A percentile compares a stretch with the other conserved stretches of the same genome.
Evolutionary conservation across 2,329 filamentous ascomycete genomes (phyloP).

Genomic region (Neonectria neomacrospora): DNA sequence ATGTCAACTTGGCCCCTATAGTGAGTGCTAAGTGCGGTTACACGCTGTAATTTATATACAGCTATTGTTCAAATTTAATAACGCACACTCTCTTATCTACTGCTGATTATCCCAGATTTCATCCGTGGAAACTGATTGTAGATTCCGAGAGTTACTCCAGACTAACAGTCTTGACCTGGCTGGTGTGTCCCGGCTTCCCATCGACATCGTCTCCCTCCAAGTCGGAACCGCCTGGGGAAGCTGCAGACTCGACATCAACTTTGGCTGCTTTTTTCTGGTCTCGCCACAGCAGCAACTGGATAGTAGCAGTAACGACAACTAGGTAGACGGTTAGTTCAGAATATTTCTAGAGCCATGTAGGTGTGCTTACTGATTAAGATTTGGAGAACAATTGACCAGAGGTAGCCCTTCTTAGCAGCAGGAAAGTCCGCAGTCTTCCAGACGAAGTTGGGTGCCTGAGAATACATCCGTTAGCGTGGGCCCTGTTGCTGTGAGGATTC

Average conservation of each 20-base stretch:
- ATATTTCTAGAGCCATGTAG: background rate
- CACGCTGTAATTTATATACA: background rate
- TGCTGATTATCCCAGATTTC: background rate
- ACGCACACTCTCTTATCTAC: background rate
- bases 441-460: slow-evolving; percentile 31
- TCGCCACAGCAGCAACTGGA: slow-evolving; percentile 8
- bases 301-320: slow-evolving; percentile 8
- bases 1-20: too few relatives aligned
- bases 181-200: background rate
- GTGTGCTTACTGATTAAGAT: slow-evolving; percentile 21
- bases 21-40: background rate
- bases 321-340: background rate
- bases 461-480: background rate
- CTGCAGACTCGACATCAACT: background rate
- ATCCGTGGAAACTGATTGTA: background rate
- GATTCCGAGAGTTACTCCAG: background rate
- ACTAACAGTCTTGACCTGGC: background rate
- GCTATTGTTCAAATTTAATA: background rate
- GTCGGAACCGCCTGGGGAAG: background rate
- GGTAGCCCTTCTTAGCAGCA: slow-evolving; percentile 29
- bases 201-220: background rate
- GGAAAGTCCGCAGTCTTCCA: slow-evolving; percentile 36
- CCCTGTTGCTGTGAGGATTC: accelerated
- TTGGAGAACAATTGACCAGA: slow-evolving; percentile 27
- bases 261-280: slow-evolving; percentile 8